Evolutionary conservation across 169 alveolate species (phyloP).

Genomic region (Plasmodium billcollinsi): DNA sequence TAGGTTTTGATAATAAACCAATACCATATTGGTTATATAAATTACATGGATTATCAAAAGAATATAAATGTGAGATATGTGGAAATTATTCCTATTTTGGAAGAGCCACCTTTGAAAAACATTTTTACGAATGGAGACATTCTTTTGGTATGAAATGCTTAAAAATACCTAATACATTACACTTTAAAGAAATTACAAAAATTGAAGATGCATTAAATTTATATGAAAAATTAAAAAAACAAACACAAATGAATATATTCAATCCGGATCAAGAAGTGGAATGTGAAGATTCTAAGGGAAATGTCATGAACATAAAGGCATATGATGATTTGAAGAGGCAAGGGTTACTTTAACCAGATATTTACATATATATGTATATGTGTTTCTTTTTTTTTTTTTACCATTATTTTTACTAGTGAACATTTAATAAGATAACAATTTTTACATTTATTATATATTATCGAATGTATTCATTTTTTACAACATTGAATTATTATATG

Average conservation of each 20-base stretch:
- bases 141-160: constrained; percentile 99
- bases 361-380: neutral
- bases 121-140: constrained; percentile 99
- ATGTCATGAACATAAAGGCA: constrained; percentile 94
- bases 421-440: too few species aligned
- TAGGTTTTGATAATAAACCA: constrained; percentile 99
- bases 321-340: constrained; percentile 94
- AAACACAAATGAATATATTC: constrained; percentile 90
- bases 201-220: constrained; percentile 91
- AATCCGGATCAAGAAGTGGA: constrained; percentile 95
- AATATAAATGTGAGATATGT: constrained; percentile 98
- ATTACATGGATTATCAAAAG: constrained; percentile 98
- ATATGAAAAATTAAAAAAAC: constrained; percentile 94
- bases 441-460: too few species aligned
- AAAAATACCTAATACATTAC: constrained; percentile 99
- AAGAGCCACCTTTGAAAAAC: constrained; percentile 98
- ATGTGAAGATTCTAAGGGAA: constrained; percentile 98
- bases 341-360: constrained; percentile 88
- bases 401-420: neutral
- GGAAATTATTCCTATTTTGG: constrained; percentile 99
- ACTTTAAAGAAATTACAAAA: constrained; percentile 93
- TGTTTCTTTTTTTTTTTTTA: neutral
- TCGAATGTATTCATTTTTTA: too few species aligned
- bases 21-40: constrained; percentile 99
- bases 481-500: too few species aligned